phyloP scores from a whole-genome alignment of 176 grass and related monocot species.

The Oryza glumipatula region DNA sequence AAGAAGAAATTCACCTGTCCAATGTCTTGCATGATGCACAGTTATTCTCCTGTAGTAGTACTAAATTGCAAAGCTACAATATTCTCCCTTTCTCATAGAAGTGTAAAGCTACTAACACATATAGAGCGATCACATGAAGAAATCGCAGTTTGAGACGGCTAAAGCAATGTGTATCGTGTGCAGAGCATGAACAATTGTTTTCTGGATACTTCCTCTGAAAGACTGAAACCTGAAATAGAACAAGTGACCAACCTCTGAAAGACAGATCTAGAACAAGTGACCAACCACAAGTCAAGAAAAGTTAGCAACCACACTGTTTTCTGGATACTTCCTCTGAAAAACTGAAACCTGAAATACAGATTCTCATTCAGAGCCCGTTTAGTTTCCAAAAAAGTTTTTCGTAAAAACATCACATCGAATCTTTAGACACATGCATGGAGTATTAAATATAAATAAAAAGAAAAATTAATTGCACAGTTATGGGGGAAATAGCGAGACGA shows the following conservation, averaged over 20 bases:
- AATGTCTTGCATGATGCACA: neutral
- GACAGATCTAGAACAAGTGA: too few species aligned
- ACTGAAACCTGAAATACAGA: neutral
- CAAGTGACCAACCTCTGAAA: too few species aligned
- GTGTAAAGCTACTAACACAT: neutral
- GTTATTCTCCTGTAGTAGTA: neutral
- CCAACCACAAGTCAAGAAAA: neutral
- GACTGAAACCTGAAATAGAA: too few species aligned
- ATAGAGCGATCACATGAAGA: neutral
- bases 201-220: too few species aligned
- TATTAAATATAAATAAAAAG: too few species aligned
- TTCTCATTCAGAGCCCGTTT: neutral
- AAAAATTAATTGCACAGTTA: too few species aligned
- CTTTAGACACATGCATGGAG: too few species aligned
- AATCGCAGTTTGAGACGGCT: neutral
- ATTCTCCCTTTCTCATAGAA: neutral
- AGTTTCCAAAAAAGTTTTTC: too few species aligned
- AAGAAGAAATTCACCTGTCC: constrained; percentile 3
- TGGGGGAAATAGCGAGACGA: too few species aligned
- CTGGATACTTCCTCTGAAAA: neutral
- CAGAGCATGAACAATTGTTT: neutral
- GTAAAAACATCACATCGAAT: too few species aligned
- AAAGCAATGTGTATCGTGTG: neutral
- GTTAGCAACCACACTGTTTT: neutral
- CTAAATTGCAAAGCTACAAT: neutral